A percentile compares a stretch with the other conserved stretches of the same genome.
Evolutionary conservation across 148 eudicot species (phyloP).

Genomic region (Vaccinium darrowii): DNA sequence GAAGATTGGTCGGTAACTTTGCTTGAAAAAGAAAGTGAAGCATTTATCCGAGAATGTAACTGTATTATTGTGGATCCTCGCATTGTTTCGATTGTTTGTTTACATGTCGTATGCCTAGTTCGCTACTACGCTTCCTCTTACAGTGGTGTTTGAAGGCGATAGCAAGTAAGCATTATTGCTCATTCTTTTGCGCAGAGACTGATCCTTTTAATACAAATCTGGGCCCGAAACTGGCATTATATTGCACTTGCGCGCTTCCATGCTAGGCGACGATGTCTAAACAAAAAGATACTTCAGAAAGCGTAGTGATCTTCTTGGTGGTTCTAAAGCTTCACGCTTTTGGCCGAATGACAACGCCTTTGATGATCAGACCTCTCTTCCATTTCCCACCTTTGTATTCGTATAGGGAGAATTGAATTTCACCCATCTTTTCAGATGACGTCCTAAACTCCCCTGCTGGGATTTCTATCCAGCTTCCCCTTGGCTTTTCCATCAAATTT

Average conservation of each 20-base stretch:
- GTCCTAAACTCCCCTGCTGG: conserved; percentile 48
- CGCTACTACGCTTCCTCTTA: neutral
- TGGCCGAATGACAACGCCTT: conserved; percentile 54
- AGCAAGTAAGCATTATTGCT: neutral
- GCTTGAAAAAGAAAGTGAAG: neutral
- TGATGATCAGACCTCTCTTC: conserved; percentile 70
- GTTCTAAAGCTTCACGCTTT: conserved; percentile 23
- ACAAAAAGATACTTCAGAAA: neutral
- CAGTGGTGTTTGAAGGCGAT: neutral
- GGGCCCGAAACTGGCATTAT: neutral
- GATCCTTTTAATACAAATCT: neutral
- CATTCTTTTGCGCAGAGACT: neutral
- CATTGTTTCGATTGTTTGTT: neutral
- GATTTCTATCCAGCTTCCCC: conserved; percentile 62
- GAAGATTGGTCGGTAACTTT: neutral
- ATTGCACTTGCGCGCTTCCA: neutral
- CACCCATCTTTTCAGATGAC: conserved; percentile 29
- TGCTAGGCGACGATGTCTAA: neutral
- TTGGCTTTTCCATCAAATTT: conserved; percentile 47
- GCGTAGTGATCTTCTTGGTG: neutral
- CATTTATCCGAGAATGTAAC: neutral
- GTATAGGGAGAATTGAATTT: conserved; percentile 58
- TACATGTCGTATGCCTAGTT: neutral
- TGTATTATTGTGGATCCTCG: neutral
- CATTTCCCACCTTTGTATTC: conserved; percentile 61